Evolutionary conservation across 371 early-diverging fungal species (phyloP).

Genomic region (Capillidium rhysosporum): DNA sequence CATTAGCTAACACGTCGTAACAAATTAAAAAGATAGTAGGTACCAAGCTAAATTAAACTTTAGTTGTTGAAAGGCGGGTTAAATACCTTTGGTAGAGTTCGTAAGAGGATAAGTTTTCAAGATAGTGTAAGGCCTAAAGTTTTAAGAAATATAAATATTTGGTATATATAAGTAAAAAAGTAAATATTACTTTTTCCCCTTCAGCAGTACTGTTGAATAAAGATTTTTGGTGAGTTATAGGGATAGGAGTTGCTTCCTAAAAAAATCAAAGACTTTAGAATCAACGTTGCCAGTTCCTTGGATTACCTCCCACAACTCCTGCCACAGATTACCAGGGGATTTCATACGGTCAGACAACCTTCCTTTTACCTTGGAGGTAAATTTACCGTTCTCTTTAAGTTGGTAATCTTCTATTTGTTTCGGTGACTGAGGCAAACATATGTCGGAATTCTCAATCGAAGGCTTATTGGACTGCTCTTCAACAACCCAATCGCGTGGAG

Average conservation of each 20-base stretch:
- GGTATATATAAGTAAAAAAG: background rate
- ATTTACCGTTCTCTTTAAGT: conserved; percentile 7
- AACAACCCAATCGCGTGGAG: conserved; percentile 65
- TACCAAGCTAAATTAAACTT: conserved; percentile 23
- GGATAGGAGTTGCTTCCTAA: conserved; percentile 35
- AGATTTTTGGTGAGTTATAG: conserved; percentile 50
- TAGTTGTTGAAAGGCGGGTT: background rate
- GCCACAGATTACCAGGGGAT: conserved; percentile 65
- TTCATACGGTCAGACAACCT: conserved; percentile 58
- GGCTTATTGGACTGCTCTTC: background rate
- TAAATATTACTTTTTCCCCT: conserved; percentile 29
- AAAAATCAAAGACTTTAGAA: background rate
- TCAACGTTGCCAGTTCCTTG: background rate
- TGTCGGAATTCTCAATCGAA: conserved; percentile 1
- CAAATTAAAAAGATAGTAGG: conserved; percentile 50
- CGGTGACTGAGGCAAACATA: no score
- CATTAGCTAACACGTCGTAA: conserved; percentile 36
- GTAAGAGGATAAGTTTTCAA: conserved; percentile 42
- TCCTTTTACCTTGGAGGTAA: background rate
- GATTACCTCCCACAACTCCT: conserved; percentile 57
- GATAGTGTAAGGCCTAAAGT: conserved; percentile 34
- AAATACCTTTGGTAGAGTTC: conserved; percentile 43
- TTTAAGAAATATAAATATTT: background rate
- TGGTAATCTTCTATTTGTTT: conserved; percentile 11
- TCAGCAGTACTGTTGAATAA: conserved; percentile 53